Percentiles rank a stretch among this genome's conserved stretches.
Conservation (phyloP, 257 asterid species). For the Lycium ferocissimum region DNA sequence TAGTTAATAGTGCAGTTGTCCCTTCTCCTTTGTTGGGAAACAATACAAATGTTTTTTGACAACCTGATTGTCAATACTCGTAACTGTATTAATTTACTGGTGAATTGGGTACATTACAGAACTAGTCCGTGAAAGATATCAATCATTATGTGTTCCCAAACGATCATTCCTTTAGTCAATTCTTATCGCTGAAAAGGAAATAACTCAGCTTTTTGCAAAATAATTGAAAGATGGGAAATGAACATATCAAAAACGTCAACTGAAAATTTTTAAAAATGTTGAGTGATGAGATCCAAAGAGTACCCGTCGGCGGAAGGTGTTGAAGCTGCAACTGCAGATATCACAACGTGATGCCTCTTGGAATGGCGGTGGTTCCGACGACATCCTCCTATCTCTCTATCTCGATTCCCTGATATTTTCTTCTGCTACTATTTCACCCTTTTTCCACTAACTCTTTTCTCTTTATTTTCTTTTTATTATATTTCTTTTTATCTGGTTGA, state of each 20-base stretch:
- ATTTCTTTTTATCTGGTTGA: no score
- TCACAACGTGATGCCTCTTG: slow-evolving; percentile 92
- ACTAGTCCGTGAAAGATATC: not conserved
- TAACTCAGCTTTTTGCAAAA: not conserved
- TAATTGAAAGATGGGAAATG: not conserved
- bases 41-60: not conserved
- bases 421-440: not conserved
- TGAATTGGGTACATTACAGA: not conserved
- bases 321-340: slow-evolving; percentile 95
- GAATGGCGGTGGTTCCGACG: slow-evolving; percentile 80
- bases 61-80: not conserved
- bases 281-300: slow-evolving; percentile 26
- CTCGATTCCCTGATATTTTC: slow-evolving; percentile 5
- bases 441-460: not conserved
- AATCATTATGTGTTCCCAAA: not conserved
- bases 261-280: not conserved
- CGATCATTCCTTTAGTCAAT: not conserved
- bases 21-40: not conserved
- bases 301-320: slow-evolving; percentile 97
- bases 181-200: slow-evolving; percentile 4
- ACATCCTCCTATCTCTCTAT: slow-evolving; percentile 35
- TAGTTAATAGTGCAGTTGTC: not conserved
- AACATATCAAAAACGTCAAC: not conserved
- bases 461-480: no score
- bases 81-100: slow-evolving; percentile 5